These are phyloP conservation scores for Trichopus zeylanicus DNA, from an alignment of 116 monocot genomes.

Conservation along the genomic window DNA sequence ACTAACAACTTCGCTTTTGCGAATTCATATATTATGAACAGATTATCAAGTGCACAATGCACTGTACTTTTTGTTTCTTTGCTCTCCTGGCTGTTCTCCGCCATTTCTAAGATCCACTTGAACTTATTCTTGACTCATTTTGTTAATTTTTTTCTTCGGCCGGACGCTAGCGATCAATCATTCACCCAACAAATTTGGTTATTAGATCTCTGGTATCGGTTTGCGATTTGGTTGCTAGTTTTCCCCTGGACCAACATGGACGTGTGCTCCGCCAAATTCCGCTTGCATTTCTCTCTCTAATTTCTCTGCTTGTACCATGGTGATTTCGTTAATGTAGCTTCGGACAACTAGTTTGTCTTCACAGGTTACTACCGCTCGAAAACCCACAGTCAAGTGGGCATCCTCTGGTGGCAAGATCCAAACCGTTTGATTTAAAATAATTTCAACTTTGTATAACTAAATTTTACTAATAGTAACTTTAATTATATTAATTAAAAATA, in stretches of 20 bases:
- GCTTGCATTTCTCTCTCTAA: neutral
- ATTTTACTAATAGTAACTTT: too few relatives aligned
- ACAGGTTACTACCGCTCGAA: too few relatives aligned
- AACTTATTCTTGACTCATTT: neutral
- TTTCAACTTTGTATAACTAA: too few relatives aligned
- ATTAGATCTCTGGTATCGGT: neutral
- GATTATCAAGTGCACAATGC: neutral
- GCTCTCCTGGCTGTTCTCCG: too few relatives aligned
- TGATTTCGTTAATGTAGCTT: too few relatives aligned
- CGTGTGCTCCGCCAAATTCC: neutral
- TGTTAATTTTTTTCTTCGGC: too few relatives aligned
- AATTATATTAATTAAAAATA: too few relatives aligned
- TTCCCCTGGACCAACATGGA: neutral
- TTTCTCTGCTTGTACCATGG: too few relatives aligned
- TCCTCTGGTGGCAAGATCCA: too few relatives aligned
- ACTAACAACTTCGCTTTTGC: neutral
- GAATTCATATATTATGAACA: neutral
- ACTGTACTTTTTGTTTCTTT: neutral
- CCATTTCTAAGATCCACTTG: neutral
- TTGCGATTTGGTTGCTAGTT: neutral
- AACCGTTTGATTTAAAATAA: too few relatives aligned
- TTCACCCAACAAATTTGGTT: neutral
- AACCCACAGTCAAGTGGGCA: too few relatives aligned
- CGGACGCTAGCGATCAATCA: neutral
- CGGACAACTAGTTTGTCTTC: too few relatives aligned